Conservation (phyloP, 2,329 filamentous ascomycete species). For the Xylaria multiplex region DNA sequence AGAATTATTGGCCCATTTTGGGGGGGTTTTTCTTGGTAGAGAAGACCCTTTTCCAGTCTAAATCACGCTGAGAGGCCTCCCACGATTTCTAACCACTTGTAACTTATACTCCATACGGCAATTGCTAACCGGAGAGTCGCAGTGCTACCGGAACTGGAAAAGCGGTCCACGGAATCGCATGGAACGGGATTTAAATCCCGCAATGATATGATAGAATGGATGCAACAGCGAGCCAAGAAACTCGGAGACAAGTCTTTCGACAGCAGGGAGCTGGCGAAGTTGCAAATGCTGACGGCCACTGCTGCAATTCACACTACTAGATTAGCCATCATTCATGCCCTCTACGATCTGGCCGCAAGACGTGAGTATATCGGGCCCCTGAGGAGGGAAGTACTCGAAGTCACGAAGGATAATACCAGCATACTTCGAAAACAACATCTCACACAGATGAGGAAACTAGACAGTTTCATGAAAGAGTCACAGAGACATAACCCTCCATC, state of each 20-base stretch:
- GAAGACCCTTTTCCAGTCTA: too few species aligned
- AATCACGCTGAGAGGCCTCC: neutral
- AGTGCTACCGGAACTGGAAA: constrained; percentile 43
- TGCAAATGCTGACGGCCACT: constrained; percentile 49
- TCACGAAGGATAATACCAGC: constrained; percentile 42
- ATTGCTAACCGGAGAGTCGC: neutral
- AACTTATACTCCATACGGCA: neutral
- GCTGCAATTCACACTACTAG: constrained; percentile 52
- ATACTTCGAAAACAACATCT: constrained; percentile 45
- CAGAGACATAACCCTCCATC: constrained; percentile 48
- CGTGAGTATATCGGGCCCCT: constrained; percentile 57
- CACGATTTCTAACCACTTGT: neutral
- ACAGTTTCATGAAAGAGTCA: constrained; percentile 54
- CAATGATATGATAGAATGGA: constrained; percentile 48
- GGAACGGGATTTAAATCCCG: constrained; percentile 20
- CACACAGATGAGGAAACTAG: constrained; percentile 49
- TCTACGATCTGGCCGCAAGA: constrained; percentile 55
- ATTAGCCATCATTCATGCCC: constrained; percentile 48
- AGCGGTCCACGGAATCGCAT: constrained; percentile 31
- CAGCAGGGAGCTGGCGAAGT: constrained; percentile 44
- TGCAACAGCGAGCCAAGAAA: constrained; percentile 44
- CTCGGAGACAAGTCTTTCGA: constrained; percentile 43
- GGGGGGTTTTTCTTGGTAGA: neutral
- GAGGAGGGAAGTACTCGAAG: constrained; percentile 53
- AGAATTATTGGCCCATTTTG: neutral